Percentiles rank a stretch among this genome's conserved stretches.
Evolutionary conservation across 768 basidiomycete species (phyloP).

Genomic region (Peribolospora kevripleyi): DNA sequence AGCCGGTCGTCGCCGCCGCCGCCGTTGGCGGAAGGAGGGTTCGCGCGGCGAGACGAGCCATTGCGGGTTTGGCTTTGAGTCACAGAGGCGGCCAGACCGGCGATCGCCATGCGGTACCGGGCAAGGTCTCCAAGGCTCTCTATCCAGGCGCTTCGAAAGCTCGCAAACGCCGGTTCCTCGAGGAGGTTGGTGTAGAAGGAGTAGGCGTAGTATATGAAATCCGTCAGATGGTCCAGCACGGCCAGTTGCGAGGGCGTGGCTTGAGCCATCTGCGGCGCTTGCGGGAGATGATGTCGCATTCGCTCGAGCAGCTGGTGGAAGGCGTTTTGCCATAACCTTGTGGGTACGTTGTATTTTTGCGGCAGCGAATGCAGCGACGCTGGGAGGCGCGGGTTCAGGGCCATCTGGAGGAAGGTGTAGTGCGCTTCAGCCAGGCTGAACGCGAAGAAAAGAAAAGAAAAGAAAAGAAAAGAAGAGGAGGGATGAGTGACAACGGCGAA

Average conservation of each 20-base stretch:
- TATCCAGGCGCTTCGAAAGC: conserved; percentile 66
- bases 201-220: conserved; percentile 87
- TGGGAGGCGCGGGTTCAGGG: conserved; percentile 64
- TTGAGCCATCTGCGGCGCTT: conserved; percentile 16
- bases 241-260: conserved; percentile 13
- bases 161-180: conserved; percentile 46
- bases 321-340: conserved; percentile 70
- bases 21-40: too few species aligned
- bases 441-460: conserved; percentile 3
- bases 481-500: not conserved
- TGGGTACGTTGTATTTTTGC: conserved; percentile 83
- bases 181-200: conserved; percentile 72
- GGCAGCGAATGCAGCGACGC: conserved; percentile 72
- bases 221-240: conserved; percentile 74
- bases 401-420: conserved; percentile 63
- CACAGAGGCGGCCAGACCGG: conserved; percentile 24
- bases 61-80: not conserved
- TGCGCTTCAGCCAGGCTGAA: conserved; percentile 71
- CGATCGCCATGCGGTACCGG: conserved; percentile 83
- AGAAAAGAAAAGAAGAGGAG: conserved; percentile 2
- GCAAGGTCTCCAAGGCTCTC: conserved; percentile 93
- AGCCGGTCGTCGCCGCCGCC: too few species aligned
- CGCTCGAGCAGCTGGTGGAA: conserved; percentile 80
- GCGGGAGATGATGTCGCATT: conserved; percentile 50
- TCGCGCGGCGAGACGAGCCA: too few species aligned